phyloP scores from a whole-genome alignment of 495 filamentous ascomycete species.

The Daldinia concentrica region DNA sequence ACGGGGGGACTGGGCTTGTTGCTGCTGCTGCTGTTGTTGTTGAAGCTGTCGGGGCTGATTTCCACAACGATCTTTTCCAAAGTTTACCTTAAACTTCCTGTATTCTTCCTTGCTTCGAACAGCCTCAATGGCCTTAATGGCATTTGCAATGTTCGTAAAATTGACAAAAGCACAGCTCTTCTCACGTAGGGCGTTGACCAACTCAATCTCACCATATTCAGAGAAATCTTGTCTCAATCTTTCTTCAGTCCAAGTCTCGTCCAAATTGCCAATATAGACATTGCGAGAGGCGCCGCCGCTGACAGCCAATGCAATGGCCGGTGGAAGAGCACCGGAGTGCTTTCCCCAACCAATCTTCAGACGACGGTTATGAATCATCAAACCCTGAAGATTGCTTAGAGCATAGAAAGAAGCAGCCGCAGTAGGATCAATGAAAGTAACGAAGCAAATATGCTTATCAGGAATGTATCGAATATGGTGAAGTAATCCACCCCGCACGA shows the following conservation, averaged over 20 bases:
- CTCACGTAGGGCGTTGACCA: constrained; percentile 95
- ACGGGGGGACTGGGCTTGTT: constrained; percentile 71
- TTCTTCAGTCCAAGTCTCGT: constrained; percentile 97
- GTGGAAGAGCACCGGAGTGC: constrained; percentile 95
- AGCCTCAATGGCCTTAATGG: constrained; percentile 98
- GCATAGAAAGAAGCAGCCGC: constrained; percentile 98
- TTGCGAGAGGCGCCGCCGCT: constrained; percentile 96
- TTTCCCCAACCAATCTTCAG: constrained; percentile 99
- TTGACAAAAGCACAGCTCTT: constrained; percentile 99
- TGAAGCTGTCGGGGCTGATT: constrained; percentile 90
- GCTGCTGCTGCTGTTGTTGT: no score
- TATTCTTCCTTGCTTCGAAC: constrained; percentile 95
- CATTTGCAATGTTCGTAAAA: constrained; percentile 99
- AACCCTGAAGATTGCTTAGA: constrained; percentile 91
- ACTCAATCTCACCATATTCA: constrained; percentile 96
- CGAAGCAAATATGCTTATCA: constrained; percentile 99
- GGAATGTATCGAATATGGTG: constrained; percentile 99
- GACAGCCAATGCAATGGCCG: constrained; percentile 94
- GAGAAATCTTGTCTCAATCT: constrained; percentile 95
- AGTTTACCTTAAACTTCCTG: constrained; percentile 98
- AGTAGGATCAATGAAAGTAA: constrained; percentile 98
- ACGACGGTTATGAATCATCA: constrained; percentile 99
- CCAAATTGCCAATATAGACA: constrained; percentile 97
- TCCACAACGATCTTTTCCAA: constrained; percentile 97
- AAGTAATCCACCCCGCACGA: constrained; percentile 89